phyloP scores from a whole-genome alignment of 345 rosid genomes.

The Ceriops tagal region DNA sequence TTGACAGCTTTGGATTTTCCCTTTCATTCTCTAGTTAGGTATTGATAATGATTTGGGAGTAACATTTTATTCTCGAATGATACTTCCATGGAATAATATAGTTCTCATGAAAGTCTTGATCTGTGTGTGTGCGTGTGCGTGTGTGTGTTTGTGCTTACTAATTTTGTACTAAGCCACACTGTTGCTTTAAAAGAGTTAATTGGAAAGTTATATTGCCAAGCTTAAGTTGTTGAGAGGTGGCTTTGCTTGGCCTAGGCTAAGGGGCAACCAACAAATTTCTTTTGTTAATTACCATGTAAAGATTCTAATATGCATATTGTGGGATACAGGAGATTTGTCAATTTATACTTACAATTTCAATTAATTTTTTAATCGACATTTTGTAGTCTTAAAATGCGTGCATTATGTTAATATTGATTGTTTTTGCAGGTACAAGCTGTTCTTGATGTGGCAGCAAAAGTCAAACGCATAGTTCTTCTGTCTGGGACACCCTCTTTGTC shows the following conservation, averaged over 20 bases:
- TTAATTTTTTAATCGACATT: background rate
- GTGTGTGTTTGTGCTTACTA: too few relatives aligned
- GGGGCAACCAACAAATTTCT: background rate
- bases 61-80: background rate
- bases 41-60: background rate
- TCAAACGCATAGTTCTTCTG: conserved; percentile 67
- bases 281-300: too few relatives aligned
- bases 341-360: background rate
- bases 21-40: conserved; percentile 5
- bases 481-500: conserved; percentile 98
- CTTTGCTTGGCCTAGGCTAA: background rate
- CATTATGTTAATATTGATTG: background rate
- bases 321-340: background rate
- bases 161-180: too few relatives aligned
- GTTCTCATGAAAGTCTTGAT: background rate
- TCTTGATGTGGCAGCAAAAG: conserved; percentile 73
- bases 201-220: background rate
- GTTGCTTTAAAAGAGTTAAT: background rate
- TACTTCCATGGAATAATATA: background rate
- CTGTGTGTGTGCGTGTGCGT: background rate
- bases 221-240: background rate
- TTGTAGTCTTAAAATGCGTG: too few relatives aligned
- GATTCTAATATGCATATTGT: background rate
- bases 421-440: conserved; percentile 60
- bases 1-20: conserved; percentile 1